Evolutionary conservation across 768 basidiomycete genomes (phyloP), one percentile per base, ranked within the genome.

Genomic region (Psilocybe cyanescens): DNA sequence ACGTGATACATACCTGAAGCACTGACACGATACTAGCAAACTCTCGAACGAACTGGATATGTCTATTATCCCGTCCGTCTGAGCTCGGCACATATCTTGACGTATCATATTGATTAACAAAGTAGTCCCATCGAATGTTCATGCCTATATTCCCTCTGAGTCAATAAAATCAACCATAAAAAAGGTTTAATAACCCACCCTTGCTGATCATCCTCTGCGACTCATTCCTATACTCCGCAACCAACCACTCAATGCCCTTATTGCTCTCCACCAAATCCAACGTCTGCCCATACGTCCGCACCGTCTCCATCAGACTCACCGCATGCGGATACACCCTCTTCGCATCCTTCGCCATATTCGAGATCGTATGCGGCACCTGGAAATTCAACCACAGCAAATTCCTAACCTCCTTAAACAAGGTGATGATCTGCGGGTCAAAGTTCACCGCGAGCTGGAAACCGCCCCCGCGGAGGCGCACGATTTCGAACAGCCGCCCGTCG

Each of bases 271-370:
- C 90, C 68, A 98, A 77, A 72, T 95, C 94, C 72, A 97, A 77
- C 0, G 94, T 97, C 79, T 99, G 97, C 17, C 92, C 91, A 75
- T 99, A 99, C 30, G 95, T 98, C 72, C 96, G 81, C n/a, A 99
- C 95, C 0, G 95, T 97, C 81, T 99, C 97, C 97, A 99, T 99
- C 74, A 95, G 75, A 70, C 93, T 95, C 66, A 99, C 97, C 2
- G 97, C 97, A 79, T 98, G 95, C 0, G 96, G 96, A 72, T 99
- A 99, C 62, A 99, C 96, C 67, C 95, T 81, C 81, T 97, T 98
- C 62, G 97, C 97, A 67, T 99, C 97, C 79, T 98, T 99, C 37
- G 97, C 97, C 86, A 97, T 91, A 72, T 96, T 97, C 68, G 90
- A 90, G 64, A 93, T 94, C 55, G 91, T 88, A 78, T 98, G 95